Base-by-base conservation (phyloP, 495 filamentous ascomycete genomes). In the Penicillium soppii region DNA sequence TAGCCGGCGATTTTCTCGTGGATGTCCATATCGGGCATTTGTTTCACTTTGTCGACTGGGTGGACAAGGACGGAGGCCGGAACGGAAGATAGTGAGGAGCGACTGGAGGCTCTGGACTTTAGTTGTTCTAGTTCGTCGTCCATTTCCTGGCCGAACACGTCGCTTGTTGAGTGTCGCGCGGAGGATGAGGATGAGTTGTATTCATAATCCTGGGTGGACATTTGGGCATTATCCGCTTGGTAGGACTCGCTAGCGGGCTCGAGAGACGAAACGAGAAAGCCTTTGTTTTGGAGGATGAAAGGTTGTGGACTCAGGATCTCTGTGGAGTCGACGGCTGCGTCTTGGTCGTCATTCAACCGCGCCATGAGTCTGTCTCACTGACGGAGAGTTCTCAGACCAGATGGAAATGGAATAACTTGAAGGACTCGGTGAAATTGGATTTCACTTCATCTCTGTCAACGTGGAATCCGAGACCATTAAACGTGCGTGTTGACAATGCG, bases 61-160 rank as follows among this genome's bases (percentile, higher is more conserved):
- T 71, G 66, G 3, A 66, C 54, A 8, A 74, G 54, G 6, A 72
- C 67, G 4, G 72, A 75, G 13, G 59, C 65, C 3, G 74, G 73
- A 7, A 72, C 50, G 0, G 74, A 76, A 4, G 72, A 75, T 12
- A 74, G 46, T 1, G 74, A 78, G 9, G 74, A 75, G 27, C 66
- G 69, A 50, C 73, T 78, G 5, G 73, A 74, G 20, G 67, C 54
- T 40, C 72, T 52, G 1, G 71, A 73, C 21, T 68, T 65, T 25
- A 64, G 26, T 0, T 55, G 61, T 4, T 47, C 51, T 30, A 66
- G 52, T 9, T 67, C 72, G 17, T 71, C 68, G 26, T 71, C 70
- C 27, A 63, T 50, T 19, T 66, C 60, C 4, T 46, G 61, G 25
- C 56, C 57, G 32, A 66, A 63, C 7, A 63, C 52, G 23, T 70